These are phyloP conservation scores for Aspergillus carlsbadensis DNA, from an alignment of 495 filamentous ascomycete genomes.

Conservation along the genomic window DNA sequence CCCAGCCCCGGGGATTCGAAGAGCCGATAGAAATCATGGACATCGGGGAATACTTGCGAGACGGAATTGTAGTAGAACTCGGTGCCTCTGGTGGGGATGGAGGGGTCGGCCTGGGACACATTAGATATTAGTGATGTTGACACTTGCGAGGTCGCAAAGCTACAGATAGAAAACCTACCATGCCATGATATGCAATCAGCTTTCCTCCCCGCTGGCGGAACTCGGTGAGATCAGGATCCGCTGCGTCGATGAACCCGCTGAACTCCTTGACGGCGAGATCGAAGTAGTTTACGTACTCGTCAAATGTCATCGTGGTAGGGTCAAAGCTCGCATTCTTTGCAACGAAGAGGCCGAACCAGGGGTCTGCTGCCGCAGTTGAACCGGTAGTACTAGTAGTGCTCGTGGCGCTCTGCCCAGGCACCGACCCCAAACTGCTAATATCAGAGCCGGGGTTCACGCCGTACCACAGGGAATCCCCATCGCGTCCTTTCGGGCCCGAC, in stretches of 20 bases:
- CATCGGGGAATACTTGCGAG: conserved; percentile 16
- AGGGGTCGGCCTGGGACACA: background rate
- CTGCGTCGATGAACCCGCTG: background rate
- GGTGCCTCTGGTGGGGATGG: conserved; percentile 5
- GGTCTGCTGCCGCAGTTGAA: background rate
- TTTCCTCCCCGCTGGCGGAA: background rate
- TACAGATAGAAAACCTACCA: no score
- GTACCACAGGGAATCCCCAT: no score
- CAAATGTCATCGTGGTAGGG: background rate
- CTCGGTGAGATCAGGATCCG: background rate
- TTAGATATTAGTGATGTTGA: no score
- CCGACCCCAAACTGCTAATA: no score
- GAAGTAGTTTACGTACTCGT: background rate
- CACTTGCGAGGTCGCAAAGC: no score
- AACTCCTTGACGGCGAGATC: background rate
- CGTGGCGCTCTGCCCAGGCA: no score
- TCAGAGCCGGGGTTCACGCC: no score
- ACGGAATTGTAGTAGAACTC: conserved; percentile 26
- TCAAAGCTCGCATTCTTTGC: background rate
- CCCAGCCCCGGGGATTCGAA: conserved; percentile 15
- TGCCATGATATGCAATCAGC: background rate
- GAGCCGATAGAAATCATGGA: conserved; percentile 16
- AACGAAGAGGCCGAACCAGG: conserved; percentile 2
- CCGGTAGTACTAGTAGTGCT: no score
- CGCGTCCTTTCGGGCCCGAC: no score